phyloP scores from a whole-genome alignment of 2,329 filamentous ascomycete genomes.

The Paradendryphiella salina region DNA sequence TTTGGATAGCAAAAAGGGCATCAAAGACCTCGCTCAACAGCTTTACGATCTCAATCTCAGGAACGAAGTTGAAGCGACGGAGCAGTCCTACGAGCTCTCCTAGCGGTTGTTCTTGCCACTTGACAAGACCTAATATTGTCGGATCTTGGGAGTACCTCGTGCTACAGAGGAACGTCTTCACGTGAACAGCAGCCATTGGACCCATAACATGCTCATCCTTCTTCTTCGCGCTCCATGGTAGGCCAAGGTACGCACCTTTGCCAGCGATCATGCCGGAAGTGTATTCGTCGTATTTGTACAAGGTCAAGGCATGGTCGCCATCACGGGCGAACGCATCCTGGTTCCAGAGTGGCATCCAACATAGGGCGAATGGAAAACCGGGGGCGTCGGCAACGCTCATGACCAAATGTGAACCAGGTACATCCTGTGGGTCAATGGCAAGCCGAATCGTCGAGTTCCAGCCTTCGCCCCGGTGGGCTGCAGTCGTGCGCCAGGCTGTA shows the following conservation, averaged over 20 bases:
- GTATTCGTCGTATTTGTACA: conserved; percentile 91
- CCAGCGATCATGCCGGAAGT: conserved; percentile 74
- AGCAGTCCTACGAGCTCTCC: conserved; percentile 74
- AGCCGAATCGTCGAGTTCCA: conserved; percentile 91
- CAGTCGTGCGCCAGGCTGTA: conserved; percentile 87
- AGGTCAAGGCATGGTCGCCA: conserved; percentile 74
- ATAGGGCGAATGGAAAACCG: conserved; percentile 84
- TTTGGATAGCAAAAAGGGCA: conserved; percentile 85
- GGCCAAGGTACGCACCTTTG: conserved; percentile 81
- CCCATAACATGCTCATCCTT: conserved; percentile 76
- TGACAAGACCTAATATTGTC: conserved; percentile 77
- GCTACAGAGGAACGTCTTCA: conserved; percentile 89
- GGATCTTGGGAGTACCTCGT: conserved; percentile 94
- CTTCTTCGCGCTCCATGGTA: conserved; percentile 78
- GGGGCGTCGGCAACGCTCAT: conserved; percentile 88
- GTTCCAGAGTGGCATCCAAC: conserved; percentile 93
- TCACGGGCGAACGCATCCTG: conserved; percentile 87
- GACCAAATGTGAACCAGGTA: conserved; percentile 80
- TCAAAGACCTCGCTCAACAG: conserved; percentile 87
- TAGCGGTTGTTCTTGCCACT: conserved; percentile 77
- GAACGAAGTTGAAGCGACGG: conserved; percentile 85
- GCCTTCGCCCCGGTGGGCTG: conserved; percentile 73
- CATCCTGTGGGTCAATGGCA: conserved; percentile 75
- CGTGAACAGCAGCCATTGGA: conserved; percentile 74
- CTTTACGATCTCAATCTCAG: conserved; percentile 97